These are phyloP conservation scores for Ustilago curta DNA, from an alignment of 1,284 basidiomycete genomes.

Conservation along the genomic window DNA sequence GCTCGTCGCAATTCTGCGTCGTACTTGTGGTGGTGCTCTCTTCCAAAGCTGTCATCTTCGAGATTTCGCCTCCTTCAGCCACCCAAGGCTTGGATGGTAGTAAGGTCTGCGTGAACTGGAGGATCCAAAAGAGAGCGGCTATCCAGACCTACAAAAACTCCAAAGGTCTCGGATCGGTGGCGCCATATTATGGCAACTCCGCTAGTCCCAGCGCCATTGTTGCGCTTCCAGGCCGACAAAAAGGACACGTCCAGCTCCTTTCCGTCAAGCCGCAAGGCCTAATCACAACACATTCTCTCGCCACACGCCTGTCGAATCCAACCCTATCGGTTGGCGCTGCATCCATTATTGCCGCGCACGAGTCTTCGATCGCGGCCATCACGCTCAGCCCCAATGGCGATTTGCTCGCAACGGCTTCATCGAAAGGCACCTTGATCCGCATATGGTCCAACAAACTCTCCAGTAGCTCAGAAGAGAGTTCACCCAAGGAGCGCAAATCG, in stretches of 20 bases:
- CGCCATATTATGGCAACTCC: conserved; percentile 10
- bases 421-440: conserved; percentile 58
- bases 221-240: conserved; percentile 58
- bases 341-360: conserved; percentile 61
- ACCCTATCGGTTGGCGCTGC: conserved; percentile 39
- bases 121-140: conserved; percentile 37
- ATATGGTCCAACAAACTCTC: conserved; percentile 51
- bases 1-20: conserved; percentile 5
- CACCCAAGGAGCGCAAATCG: not conserved
- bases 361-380: conserved; percentile 48
- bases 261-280: conserved; percentile 18
- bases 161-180: conserved; percentile 41
- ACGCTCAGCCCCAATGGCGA: conserved; percentile 46
- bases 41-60: conserved; percentile 54
- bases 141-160: conserved; percentile 45
- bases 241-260: conserved; percentile 61
- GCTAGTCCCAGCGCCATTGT: conserved; percentile 23
- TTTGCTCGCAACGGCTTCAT: conserved; percentile 55
- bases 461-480: not conserved
- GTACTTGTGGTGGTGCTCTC: conserved; percentile 53
- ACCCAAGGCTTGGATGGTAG: not conserved
- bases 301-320: conserved; percentile 2
- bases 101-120: conserved; percentile 26
- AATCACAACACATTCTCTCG: not conserved
- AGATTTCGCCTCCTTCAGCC: conserved; percentile 31